Conservation (phyloP, 2,329 filamentous ascomycete genomes). For the Fusarium sp. region DNA sequence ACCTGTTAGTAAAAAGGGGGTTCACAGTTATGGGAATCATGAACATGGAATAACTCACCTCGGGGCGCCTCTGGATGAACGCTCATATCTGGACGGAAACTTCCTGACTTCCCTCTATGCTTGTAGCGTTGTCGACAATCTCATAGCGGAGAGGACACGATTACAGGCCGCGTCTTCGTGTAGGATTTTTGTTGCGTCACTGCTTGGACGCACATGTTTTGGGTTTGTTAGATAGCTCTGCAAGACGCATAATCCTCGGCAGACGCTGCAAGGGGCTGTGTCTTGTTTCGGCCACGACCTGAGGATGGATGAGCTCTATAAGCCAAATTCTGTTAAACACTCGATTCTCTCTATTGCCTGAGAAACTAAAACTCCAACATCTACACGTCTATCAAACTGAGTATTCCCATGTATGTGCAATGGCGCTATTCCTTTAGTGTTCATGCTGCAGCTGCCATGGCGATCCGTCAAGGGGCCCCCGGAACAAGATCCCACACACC, state of each 20-base stretch:
- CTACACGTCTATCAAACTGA: constrained; percentile 1
- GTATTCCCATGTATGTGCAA: constrained; percentile 1
- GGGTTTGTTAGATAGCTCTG: constrained; percentile 27
- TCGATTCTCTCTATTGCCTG: not conserved
- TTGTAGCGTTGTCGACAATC: constrained; percentile 28
- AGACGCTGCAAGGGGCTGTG: constrained; percentile 29
- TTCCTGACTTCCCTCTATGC: constrained; percentile 32
- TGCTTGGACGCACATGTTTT: constrained; percentile 36
- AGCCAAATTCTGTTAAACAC: not conserved
- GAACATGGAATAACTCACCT: constrained; percentile 25
- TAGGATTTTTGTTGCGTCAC: constrained; percentile 41
- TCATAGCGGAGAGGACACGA: constrained; percentile 44
- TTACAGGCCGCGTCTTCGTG: constrained; percentile 23
- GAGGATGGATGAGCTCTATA: constrained; percentile 3
- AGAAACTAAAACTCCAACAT: not conserved
- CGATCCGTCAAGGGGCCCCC: constrained; percentile 36
- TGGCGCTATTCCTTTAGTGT: constrained; percentile 33
- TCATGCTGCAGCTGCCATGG: constrained; percentile 31
- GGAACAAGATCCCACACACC: constrained; percentile 2
- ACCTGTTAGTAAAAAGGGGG: constrained; percentile 35
- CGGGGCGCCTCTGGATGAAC: constrained; percentile 26
- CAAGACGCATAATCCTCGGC: constrained; percentile 43
- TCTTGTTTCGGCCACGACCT: constrained; percentile 10
- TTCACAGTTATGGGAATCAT: not conserved
- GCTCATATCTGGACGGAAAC: constrained; percentile 33